These are phyloP conservation scores for Diaporthe nobilis DNA, from an alignment of 2,329 filamentous ascomycete genomes.

Conservation along the genomic window DNA sequence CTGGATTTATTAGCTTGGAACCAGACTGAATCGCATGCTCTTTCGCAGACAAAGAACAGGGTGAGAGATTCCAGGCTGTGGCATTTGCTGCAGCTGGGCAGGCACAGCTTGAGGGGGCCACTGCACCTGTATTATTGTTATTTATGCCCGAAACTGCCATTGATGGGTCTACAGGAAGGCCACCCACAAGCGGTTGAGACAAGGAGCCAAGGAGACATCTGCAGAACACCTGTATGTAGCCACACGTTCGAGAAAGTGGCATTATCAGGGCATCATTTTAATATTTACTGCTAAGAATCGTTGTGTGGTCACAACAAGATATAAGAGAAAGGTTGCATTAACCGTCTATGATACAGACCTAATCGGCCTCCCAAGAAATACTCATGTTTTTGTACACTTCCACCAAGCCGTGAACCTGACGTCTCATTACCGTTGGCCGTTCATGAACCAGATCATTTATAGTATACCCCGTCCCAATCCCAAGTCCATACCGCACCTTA, in stretches of 20 bases:
- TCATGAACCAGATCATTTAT: conserved; percentile 26
- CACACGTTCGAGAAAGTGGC: neutral
- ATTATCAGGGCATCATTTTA: neutral
- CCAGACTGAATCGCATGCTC: neutral
- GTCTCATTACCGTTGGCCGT: conserved; percentile 16
- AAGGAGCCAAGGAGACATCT: neutral
- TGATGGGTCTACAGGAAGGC: neutral
- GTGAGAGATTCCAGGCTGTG: neutral
- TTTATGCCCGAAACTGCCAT: neutral
- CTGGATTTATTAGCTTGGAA: neutral
- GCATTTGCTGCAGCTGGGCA: neutral
- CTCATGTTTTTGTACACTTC: conserved; percentile 35
- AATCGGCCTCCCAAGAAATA: conserved; percentile 1
- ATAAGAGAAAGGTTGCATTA: neutral
- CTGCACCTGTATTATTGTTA: neutral
- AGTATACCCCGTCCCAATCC: conserved; percentile 11
- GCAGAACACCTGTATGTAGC: neutral
- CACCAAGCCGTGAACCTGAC: conserved; percentile 18
- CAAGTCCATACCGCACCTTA: conserved; percentile 2
- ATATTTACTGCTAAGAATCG: neutral
- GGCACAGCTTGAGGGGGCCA: neutral
- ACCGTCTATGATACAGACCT: conserved; percentile 40
- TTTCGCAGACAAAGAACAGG: neutral
- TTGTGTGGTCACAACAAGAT: neutral
- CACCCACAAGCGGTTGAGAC: neutral